Base-by-base conservation (phyloP, 2,329 filamentous ascomycete species). In the Colletotrichum echinochloae region DNA sequence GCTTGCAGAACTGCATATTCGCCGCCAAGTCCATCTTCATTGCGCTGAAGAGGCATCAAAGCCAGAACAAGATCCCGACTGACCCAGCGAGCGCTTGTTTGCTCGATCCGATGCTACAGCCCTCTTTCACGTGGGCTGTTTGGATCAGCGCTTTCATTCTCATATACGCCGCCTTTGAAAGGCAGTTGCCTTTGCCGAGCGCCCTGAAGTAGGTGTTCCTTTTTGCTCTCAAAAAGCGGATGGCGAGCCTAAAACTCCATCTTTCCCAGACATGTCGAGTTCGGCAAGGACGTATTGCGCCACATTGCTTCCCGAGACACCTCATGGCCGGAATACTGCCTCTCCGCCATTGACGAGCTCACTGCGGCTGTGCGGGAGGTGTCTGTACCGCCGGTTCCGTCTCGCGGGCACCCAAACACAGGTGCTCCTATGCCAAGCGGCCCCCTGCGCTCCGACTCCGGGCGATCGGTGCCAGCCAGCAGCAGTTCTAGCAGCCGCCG, bases 101-200 rank as follows among this genome's bases (percentile, higher is more conserved):
- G 0, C 56, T 49, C 0, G 63, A 74, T 8, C 81, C 83, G 0
- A 75, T 87, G 30, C 75, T 85, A 0, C 87, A 85, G 84, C 85
- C 85, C 3, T 85, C 84, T 0, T 85, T 85, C 48, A 87, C 85
- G 0, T 87, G 85, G 85, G 82, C 82, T 1, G 79, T 85, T 0
- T 87, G 85, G 85, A 87, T 87, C 73, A 86, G 84, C 66, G 83
- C 83, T 1, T 84, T 87, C 48, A 83, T 87, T 26, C 74, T 87
- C 5, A 81, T 86, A 4, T 85, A 86, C 61, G 86, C 85, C 5
- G 84, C 83, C 0, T 83, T 83, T 71, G 83, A 84, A 70, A 79
- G 79, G 0, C 80, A 86, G 39, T 75, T 86, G 4, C 78, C 82
- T 0, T 70, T 80, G 0, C 66, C 76, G 0, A 79, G 80, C 18